Conservation (phyloP, 2,329 filamentous ascomycete species). For the Lachnellula hyalina region DNA sequence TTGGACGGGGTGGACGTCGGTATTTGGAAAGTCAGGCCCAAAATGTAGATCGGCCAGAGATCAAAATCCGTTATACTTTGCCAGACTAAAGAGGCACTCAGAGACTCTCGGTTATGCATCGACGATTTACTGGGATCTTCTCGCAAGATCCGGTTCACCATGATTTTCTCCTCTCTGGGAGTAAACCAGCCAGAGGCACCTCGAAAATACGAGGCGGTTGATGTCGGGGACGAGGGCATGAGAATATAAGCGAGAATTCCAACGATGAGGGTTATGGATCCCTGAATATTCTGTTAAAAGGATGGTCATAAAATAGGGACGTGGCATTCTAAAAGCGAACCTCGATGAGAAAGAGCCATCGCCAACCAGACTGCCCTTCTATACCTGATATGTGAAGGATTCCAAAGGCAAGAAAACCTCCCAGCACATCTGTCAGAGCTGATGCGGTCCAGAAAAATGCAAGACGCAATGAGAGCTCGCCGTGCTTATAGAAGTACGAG, state of each 20-base stretch:
- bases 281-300: constrained; percentile 10
- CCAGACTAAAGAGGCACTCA: constrained; percentile 41
- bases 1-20: constrained; percentile 43
- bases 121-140: constrained; percentile 44
- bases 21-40: constrained; percentile 43
- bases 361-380: constrained; percentile 23
- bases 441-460: constrained; percentile 25
- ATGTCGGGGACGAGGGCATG: constrained; percentile 24
- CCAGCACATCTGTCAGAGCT: constrained; percentile 19
- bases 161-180: constrained; percentile 55
- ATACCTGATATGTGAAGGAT: constrained; percentile 22
- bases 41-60: constrained; percentile 46
- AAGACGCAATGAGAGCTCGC: constrained; percentile 24
- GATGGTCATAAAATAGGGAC: constrained; percentile 22
- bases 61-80: constrained; percentile 45
- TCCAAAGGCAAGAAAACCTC: constrained; percentile 24
- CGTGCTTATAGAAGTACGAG: constrained; percentile 26
- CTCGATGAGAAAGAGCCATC: constrained; percentile 37
- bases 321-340: constrained; percentile 19
- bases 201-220: constrained; percentile 46
- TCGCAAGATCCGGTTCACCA: constrained; percentile 52
- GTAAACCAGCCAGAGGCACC: constrained; percentile 58
- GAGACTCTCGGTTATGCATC: constrained; percentile 48
- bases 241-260: constrained; percentile 19
- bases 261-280: constrained; percentile 23